A percentile compares a stretch with the other conserved stretches of the same genome.
These are phyloP conservation scores for Miscanthus lutarioriparius DNA, from an alignment of 176 grass and related monocot genomes.

Conservation along the genomic window DNA sequence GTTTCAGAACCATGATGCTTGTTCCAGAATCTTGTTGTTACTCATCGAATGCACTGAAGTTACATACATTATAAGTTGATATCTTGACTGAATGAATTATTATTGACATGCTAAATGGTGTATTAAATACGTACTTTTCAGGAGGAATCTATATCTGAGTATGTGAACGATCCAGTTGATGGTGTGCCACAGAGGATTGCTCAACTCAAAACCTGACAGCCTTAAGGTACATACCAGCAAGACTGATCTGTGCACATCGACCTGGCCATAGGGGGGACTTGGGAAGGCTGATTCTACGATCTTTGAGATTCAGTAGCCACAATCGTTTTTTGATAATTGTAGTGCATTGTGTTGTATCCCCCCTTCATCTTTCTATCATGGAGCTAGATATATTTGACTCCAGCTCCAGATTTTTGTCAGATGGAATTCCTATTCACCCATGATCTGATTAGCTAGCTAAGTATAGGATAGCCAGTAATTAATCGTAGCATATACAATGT, in stretches of 20 bases:
- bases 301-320: background rate
- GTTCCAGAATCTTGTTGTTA: background rate
- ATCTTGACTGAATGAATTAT: background rate
- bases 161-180: constrained; percentile 37
- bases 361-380: background rate
- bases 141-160: constrained; percentile 50
- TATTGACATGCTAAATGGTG: background rate
- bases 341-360: constrained; percentile 8
- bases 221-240: background rate
- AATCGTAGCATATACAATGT: background rate
- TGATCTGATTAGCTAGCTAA: constrained; percentile 8
- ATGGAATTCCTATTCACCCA: background rate
- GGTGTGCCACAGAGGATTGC: constrained; percentile 28
- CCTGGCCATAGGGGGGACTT: background rate
- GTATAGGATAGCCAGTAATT: background rate
- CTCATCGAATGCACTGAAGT: background rate
- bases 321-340: background rate
- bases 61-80: background rate
- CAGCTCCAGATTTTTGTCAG: background rate
- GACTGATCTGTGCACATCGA: background rate
- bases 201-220: constrained; percentile 30
- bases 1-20: background rate
- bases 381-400: constrained; percentile 16
- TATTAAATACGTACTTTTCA: background rate
- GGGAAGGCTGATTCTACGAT: background rate